Evolutionary conservation across 495 filamentous ascomycete genomes (phyloP).

Genomic region (Talaromyces trachyspermus): DNA sequence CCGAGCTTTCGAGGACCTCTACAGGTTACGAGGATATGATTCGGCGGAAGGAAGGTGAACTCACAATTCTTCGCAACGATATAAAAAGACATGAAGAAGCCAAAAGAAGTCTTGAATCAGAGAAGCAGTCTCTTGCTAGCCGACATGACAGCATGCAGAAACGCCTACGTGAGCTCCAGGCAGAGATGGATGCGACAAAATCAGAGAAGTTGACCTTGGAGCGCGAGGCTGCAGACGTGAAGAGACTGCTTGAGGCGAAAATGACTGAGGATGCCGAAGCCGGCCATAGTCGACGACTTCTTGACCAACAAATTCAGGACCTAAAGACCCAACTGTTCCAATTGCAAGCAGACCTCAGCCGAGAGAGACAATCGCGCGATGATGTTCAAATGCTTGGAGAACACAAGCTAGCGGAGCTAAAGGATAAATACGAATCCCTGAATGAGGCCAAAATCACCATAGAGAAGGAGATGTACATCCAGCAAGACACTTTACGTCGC

Average conservation of each 20-base stretch:
- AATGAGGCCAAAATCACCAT: conserved; percentile 96
- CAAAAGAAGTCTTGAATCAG: conserved; percentile 65
- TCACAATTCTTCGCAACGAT: conserved; percentile 76
- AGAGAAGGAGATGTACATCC: conserved; percentile 97
- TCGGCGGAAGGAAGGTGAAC: conserved; percentile 86
- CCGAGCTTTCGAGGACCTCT: conserved; percentile 82
- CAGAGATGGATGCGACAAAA: conserved; percentile 78
- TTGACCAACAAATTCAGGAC: conserved; percentile 82
- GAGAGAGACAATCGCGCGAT: conserved; percentile 90
- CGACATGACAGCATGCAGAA: conserved; percentile 76
- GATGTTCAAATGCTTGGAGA: conserved; percentile 89
- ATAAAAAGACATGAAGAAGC: conserved; percentile 71
- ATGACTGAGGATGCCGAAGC: conserved; percentile 85
- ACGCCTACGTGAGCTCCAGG: conserved; percentile 76
- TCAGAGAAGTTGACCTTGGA: conserved; percentile 76
- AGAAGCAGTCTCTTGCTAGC: conserved; percentile 56
- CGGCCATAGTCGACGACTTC: conserved; percentile 72
- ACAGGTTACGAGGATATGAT: conserved; percentile 92
- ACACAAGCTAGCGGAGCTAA: conserved; percentile 73
- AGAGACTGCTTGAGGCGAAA: conserved; percentile 75
- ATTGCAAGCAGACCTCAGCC: conserved; percentile 79
- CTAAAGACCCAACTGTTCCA: conserved; percentile 79
- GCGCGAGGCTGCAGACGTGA: conserved; percentile 83
- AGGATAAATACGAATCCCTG: conserved; percentile 77
- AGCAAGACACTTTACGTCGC: conserved; percentile 87